Conservation (phyloP, 257 asterid species). For the Solanum chmielewskii region DNA sequence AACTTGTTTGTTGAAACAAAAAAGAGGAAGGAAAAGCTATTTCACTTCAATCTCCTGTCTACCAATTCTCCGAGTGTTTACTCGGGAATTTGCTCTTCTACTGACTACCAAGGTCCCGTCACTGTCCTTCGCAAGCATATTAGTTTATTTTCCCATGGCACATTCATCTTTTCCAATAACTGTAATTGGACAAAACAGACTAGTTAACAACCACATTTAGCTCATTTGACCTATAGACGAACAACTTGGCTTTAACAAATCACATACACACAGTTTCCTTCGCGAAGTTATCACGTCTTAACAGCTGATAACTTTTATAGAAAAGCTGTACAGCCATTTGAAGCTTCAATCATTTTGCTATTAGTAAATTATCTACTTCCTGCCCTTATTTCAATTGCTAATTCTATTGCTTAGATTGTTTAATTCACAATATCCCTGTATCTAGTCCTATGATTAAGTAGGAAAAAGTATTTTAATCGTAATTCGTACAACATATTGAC, state of each 20-base stretch:
- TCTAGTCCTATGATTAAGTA: background rate
- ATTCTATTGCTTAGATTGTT: background rate
- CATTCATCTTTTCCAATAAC: conserved; percentile 9
- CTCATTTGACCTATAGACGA: background rate
- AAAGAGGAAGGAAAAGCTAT: background rate
- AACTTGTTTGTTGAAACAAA: background rate
- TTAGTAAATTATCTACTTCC: background rate
- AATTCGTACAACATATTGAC: background rate
- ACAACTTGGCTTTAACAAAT: background rate
- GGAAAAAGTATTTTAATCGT: background rate
- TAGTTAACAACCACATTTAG: background rate
- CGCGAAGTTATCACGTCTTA: background rate
- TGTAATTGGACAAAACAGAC: background rate
- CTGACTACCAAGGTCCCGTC: conserved; percentile 32
- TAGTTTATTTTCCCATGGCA: conserved; percentile 9
- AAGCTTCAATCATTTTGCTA: background rate
- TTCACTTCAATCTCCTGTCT: background rate
- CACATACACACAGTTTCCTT: background rate
- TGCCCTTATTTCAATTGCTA: background rate
- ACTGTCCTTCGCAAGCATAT: conserved; percentile 22
- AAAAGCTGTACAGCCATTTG: background rate
- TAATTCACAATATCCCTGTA: background rate
- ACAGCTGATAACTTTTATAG: background rate
- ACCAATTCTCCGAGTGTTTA: background rate
- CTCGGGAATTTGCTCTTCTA: background rate